Evolutionary conservation across 2,329 filamentous ascomycete species (phyloP), one percentile per base, ranked within the genome.

Genomic region (Arthrobotrys sphaeroides): DNA sequence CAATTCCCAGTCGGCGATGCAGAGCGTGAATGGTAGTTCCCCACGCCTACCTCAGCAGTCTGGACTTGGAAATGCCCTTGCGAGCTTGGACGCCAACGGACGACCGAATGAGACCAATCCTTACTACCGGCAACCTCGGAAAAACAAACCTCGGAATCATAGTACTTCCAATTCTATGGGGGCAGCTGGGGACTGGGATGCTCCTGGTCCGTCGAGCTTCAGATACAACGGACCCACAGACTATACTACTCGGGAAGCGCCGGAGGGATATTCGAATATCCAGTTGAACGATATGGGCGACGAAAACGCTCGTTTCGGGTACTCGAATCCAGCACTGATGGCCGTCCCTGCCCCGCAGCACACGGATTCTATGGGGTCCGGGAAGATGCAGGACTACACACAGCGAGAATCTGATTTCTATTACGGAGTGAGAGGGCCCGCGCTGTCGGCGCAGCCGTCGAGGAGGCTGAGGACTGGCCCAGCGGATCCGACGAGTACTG

Each of bases 401-500:
- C 95, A 94, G 0, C 90, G 95, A 67, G 95, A 99, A 82, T 93
- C 96, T 0, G 95, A 99, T 82, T 97, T 97, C 80, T 98, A 98
- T 83, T 98, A 99, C 80, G 91, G 93, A 7, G 91, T 96, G 16
- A 89, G 95, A 33, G 95, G 95, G 0, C 92, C 93, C 18, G 73
- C 94, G 0, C 84, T 98, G 10, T 94, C 90, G 79, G 91, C 93
- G 0, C 89, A 89, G 2, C 91, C 91, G 0, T 93, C 91, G 18
- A 88, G 95, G 57, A 94, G 92, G 81, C 85, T 97, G 59, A 94
- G 95, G 80, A 99, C 95, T 3, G 95, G 95, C 0, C 95, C 95
- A 1, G 93, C 94, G 6, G 94, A 99, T 84, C 95, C 95, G 0
- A 97, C 94, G 38, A 92, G 94, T 0, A 93, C 94, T 0, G 91